Base-by-base conservation (phyloP, 371 early-diverging fungal genomes). In the Batkoa obscura region DNA sequence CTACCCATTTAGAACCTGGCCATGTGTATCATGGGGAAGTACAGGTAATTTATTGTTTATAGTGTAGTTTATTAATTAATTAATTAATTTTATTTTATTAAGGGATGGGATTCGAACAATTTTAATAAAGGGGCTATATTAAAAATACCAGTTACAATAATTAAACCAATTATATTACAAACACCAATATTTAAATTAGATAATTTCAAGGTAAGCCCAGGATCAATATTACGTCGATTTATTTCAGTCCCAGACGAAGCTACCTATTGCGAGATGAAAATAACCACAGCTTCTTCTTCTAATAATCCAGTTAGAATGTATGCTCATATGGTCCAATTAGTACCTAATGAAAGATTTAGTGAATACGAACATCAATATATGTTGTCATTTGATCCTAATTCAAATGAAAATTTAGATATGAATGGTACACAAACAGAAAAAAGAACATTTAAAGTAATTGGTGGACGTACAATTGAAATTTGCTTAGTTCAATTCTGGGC, bases 401-500 rank as follows among this genome's bases (percentile, higher is more conserved):
- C 50, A 17, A 34, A 3, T 34, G 34, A 50, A 3, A 34, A 13
- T 13, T 36, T 50, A 12, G 36, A 34, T 9, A 81, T 80, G 48
- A 70, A 72, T 57, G 78, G 79, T 38, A 74, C 76, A 50, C 78
- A 76, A 59, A 62, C 69, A 0, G 71, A 77, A 46, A 62, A 48
- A 5, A 79, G 68, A 56, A 58, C 66, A 6, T 80, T 91, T 66
- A 67, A 75, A 39, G 86, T 90, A 8, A 61, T 73, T 43, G 81
- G 84, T 55, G 79, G 78, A 36, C 68, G 72, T 2, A 88, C 84
- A n/a, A 60, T 92, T 51, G 94, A 93, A 64, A 71, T 81, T 39
- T 65, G 72, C 58, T 56, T 90, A 42, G 91, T 88, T 2, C 93
- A 90, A 63, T 90, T 83, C 67, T 94, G 94, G 91, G 83, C 82